Evolutionary conservation across 805 yeast genomes (phyloP), one percentile per base, ranked within the genome.

Genomic region (Yarrowia osloensis): DNA sequence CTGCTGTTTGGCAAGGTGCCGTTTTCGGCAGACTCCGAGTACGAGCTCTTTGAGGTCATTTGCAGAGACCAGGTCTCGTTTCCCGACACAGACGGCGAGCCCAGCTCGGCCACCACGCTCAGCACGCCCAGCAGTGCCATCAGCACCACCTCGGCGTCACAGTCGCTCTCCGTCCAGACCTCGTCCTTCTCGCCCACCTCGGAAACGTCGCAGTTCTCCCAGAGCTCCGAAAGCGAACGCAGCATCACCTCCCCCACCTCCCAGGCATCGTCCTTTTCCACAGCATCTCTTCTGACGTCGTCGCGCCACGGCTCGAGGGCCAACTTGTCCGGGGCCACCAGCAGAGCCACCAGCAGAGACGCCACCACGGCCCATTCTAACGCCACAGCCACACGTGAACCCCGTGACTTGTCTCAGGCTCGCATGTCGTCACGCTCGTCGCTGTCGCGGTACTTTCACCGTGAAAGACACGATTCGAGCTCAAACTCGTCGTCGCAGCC

Each of bases 1-100:
- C 78, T 95, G 42, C 74, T 94, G 15, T 94, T 90, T 78, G 99
- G 99, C 12, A 82, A 83, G 70, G 84, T 95, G 50, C 99, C 99
- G 2, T 95, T 94, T 75, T 86, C 88, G 74, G 97, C 93, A 0
- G 92, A 87, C 57, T 86, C 90, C 35, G 97, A 92, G 73, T 94
- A 84, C 78, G 96, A 89, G 68, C 80, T 95, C 65, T 93, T 94
- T 76, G 88, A 88, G 67, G 91, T 86, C 13, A 95, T 95, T 70
- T 50, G 54, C 31, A 17, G 66, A 7, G 66, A 61, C 15, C 19
- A 31, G 1, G 66, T 61, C n/a, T 21, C 22, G 13, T 61, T 61
- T 19, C 63, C 63, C 0, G 40, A 33, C 3, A 17, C 33, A 11
- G 26, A 40, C 15, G 12, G 9, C 0, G 46, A 9, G 2, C 4